Evolutionary conservation across 495 filamentous ascomycete genomes (phyloP), one percentile per base, ranked within the genome.

Genomic region (Aspergillus bridgeri): DNA sequence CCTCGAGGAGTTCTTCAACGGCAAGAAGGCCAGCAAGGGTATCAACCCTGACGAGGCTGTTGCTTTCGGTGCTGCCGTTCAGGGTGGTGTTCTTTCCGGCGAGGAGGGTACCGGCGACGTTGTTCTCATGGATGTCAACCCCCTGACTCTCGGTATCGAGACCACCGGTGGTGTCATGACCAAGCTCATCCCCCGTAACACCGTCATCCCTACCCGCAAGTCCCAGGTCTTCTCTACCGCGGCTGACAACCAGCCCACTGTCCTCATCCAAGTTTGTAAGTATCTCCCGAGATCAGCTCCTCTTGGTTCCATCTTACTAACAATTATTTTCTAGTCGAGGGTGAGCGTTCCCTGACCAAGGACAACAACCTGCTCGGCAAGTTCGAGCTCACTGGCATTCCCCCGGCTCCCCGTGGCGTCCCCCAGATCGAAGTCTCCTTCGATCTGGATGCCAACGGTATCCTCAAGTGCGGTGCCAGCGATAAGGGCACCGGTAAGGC

Each of bases 21-120:
- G 91, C 76, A 98, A 96, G 87, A 88, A 92, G 76, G 91, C 92
- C 65, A 90, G 87, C 86, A 96, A 98, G 89, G 90, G 89, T 81
- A 95, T 98, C 70, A 98, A 98, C 82, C 93, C 93, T 61, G 93
- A 98, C 77, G 92, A 98, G 77, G 93, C 93, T 77, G 93, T 96
- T 64, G 93, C 93, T 71, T 96, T 92, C 75, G 93, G 93, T 76
- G 93, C 93, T 59, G 93, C 93, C 69, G 92, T 98, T 68, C 93
- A 98, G 81, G 93, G 89, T 81, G 93, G 91, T 87, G 88, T 98
- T 65, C 79, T 98, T 50, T 90, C 91, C 65, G 90, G 90, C 57
- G 91, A 96, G 74, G 85, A 87, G 59, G 89, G 85, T 64, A 88
- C 90, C 53, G 80, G 77, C 21, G 83, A 84, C 11, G 72, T 96